Evolutionary conservation across 495 filamentous ascomycete species (phyloP).

Genomic region (Penicillium nucicola): DNA sequence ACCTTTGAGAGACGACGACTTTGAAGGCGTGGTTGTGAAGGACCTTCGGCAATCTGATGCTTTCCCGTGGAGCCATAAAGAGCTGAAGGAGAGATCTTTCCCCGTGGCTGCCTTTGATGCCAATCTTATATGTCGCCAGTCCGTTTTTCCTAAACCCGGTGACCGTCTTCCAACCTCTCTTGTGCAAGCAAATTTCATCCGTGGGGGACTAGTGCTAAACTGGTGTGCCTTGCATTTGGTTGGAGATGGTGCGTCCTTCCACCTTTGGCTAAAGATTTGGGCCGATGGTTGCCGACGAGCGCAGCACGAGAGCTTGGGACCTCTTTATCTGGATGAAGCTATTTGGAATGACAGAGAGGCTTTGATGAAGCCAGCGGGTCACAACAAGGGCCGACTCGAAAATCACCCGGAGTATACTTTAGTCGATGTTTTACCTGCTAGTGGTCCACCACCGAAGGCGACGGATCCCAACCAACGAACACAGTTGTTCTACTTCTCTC

Average conservation of each 20-base stretch:
- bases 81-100: constrained; percentile 30
- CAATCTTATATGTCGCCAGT: constrained; percentile 25
- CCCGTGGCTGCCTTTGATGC: constrained; percentile 29
- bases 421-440: constrained; percentile 26
- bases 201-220: constrained; percentile 23
- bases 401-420: constrained; percentile 32
- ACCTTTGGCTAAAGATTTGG: constrained; percentile 30
- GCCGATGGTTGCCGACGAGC: constrained; percentile 33
- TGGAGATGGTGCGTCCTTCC: constrained; percentile 30
- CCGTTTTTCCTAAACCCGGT: constrained; percentile 28
- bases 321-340: constrained; percentile 12
- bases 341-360: constrained; percentile 22
- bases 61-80: constrained; percentile 19
- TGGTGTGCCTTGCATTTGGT: constrained; percentile 31
- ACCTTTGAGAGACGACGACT: constrained; percentile 7
- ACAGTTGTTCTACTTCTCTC: constrained; percentile 30
- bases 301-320: constrained; percentile 23
- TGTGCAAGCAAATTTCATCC: constrained; percentile 38
- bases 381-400: constrained; percentile 22
- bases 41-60: constrained; percentile 29
- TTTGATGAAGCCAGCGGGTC: constrained; percentile 23
- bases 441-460: constrained; percentile 32
- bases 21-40: constrained; percentile 16
- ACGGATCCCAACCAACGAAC: constrained; percentile 22
- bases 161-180: constrained; percentile 26